Percentiles rank a stretch among this genome's conserved stretches.
Conservation (phyloP, 768 basidiomycete genomes). For the Vararia minispora region DNA sequence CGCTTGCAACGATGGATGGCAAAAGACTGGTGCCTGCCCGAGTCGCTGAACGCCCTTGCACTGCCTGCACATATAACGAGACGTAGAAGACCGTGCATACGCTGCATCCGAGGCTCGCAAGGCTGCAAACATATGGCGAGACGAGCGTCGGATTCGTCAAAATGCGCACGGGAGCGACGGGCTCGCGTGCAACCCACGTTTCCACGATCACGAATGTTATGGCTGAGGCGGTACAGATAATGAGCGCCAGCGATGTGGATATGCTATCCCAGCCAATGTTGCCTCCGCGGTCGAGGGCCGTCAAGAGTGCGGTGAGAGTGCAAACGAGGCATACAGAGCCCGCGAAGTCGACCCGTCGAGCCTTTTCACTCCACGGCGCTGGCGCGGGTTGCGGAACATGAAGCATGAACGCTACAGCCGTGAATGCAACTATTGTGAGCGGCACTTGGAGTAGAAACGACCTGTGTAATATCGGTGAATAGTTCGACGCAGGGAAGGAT, state of each 20-base stretch:
- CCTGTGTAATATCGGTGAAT: too few relatives aligned
- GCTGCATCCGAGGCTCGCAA: conserved; percentile 4
- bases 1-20: conserved; percentile 4
- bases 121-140: conserved; percentile 4
- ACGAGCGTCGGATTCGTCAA: conserved; percentile 5
- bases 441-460: conserved; percentile 54
- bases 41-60: conserved; percentile 2
- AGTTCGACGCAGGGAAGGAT: background rate
- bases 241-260: background rate
- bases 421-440: conserved; percentile 38
- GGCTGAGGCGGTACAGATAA: background rate
- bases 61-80: conserved; percentile 10
- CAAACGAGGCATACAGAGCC: conserved; percentile 12
- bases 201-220: conserved; percentile 1
- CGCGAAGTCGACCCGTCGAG: conserved; percentile 5
- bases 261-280: conserved; percentile 3
- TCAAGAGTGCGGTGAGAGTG: conserved; percentile 12
- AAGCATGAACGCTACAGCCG: conserved; percentile 40
- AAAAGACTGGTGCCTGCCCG: conserved; percentile 5
- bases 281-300: conserved; percentile 15
- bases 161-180: conserved; percentile 8
- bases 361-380: too few relatives aligned
- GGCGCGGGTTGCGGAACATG: conserved; percentile 36
- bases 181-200: conserved; percentile 1
- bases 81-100: conserved; percentile 4